Conservation (phyloP, 2,329 filamentous ascomycete species). For the Hypoxylon sp. region DNA sequence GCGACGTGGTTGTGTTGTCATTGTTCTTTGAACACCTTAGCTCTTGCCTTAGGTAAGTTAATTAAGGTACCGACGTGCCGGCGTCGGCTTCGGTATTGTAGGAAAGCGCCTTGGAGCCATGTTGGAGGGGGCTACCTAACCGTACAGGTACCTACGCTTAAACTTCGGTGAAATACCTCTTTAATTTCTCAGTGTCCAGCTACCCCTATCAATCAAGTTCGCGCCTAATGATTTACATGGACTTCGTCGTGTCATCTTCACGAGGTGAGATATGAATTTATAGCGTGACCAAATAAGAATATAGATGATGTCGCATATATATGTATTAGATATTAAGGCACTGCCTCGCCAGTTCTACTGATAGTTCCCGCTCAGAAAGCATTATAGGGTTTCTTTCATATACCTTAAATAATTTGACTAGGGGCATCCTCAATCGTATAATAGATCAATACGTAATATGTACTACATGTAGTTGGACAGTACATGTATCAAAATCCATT, state of each 20-base stretch:
- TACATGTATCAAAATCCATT: not conserved
- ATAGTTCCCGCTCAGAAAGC: too few species aligned
- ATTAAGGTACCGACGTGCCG: not conserved
- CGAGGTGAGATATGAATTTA: not conserved
- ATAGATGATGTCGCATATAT: too few species aligned
- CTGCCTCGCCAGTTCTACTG: too few species aligned
- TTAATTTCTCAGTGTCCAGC: too few species aligned
- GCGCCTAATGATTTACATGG: not conserved
- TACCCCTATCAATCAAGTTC: not conserved
- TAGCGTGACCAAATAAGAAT: not conserved
- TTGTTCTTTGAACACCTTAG: constrained; percentile 14
- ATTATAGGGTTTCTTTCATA: too few species aligned
- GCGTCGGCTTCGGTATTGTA: not conserved
- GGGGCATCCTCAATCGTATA: too few species aligned
- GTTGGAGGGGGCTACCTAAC: not conserved
- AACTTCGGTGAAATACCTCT: constrained; percentile 12
- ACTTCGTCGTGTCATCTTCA: not conserved
- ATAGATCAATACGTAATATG: too few species aligned
- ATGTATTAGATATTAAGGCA: too few species aligned
- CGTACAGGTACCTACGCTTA: constrained; percentile 15
- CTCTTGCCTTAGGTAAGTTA: not conserved
- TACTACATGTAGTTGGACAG: not conserved
- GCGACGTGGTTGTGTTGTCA: constrained; percentile 19
- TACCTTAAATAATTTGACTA: too few species aligned
- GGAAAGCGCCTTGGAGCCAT: not conserved